phyloP scores from a whole-genome alignment of 805 yeast species.

The Candida maris region DNA sequence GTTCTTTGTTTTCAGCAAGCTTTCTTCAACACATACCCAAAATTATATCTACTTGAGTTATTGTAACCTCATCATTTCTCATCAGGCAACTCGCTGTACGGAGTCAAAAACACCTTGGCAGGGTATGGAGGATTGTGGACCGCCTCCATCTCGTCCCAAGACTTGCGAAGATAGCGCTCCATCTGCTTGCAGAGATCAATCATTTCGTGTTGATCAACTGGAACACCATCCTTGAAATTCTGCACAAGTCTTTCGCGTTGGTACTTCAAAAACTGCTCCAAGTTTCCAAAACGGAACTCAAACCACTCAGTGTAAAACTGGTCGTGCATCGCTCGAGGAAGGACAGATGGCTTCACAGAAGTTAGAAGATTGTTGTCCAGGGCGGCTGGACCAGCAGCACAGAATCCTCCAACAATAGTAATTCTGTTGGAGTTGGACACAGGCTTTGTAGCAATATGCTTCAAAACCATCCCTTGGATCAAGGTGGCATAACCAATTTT shows the following conservation, averaged over 20 bases:
- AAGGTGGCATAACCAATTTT: constrained; percentile 43
- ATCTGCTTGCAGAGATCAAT: constrained; percentile 28
- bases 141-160: constrained; percentile 33
- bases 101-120: constrained; percentile 20
- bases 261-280: constrained; percentile 24
- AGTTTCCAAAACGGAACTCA: constrained; percentile 28
- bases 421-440: constrained; percentile 33
- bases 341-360: constrained; percentile 30
- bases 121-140: constrained; percentile 28
- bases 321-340: constrained; percentile 31
- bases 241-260: constrained; percentile 21
- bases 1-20: too few relatives aligned
- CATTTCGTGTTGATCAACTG: constrained; percentile 28
- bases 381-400: constrained; percentile 24
- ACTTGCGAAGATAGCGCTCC: constrained; percentile 27
- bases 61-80: too few relatives aligned
- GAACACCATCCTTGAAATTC: constrained; percentile 16
- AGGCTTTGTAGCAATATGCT: constrained; percentile 47
- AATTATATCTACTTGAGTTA: too few relatives aligned
- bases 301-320: constrained; percentile 34
- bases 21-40: too few relatives aligned
- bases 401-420: constrained; percentile 29
- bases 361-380: constrained; percentile 32
- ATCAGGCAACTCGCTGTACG: constrained; percentile 24
- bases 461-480: constrained; percentile 44